Conservation (phyloP, 2,329 filamentous ascomycete genomes). For the Ophiosphaerella narmari region DNA sequence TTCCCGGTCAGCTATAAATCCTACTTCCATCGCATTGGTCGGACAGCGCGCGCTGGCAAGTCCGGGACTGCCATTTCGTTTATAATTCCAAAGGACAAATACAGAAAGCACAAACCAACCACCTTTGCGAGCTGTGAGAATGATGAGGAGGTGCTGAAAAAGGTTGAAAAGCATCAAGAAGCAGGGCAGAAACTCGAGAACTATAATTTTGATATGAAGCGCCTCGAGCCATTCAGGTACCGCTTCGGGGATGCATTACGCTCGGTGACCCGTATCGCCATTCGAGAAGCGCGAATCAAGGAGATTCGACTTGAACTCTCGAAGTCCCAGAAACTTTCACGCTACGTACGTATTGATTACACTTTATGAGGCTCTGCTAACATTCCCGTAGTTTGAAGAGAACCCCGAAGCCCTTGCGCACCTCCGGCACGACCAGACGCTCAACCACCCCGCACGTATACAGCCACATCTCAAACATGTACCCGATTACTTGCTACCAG, state of each 20-base stretch:
- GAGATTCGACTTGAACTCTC: slow-evolving; percentile 89
- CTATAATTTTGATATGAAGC: slow-evolving; percentile 93
- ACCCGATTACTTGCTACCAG: slow-evolving; percentile 87
- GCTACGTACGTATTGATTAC: slow-evolving; percentile 22
- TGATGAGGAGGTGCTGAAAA: slow-evolving; percentile 82
- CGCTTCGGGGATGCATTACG: slow-evolving; percentile 84
- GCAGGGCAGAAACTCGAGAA: slow-evolving; percentile 81
- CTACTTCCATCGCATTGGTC: slow-evolving; percentile 95
- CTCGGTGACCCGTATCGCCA: slow-evolving; percentile 84
- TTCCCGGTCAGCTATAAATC: slow-evolving; percentile 85
- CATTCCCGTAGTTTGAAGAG: slow-evolving; percentile 79
- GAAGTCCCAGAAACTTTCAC: slow-evolving; percentile 81
- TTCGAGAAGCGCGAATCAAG: slow-evolving; percentile 85
- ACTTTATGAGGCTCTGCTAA: slow-evolving; percentile 9
- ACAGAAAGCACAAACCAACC: slow-evolving; percentile 88
- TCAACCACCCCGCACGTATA: slow-evolving; percentile 74
- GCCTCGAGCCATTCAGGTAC: slow-evolving; percentile 92
- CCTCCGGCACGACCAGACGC: slow-evolving; percentile 85
- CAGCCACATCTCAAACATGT: slow-evolving; percentile 85
- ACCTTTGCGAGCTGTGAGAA: slow-evolving; percentile 74
- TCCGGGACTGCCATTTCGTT: slow-evolving; percentile 96
- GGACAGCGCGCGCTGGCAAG: slow-evolving; percentile 88
- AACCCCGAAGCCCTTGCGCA: slow-evolving; percentile 89
- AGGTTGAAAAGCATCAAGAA: slow-evolving; percentile 82
- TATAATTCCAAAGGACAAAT: slow-evolving; percentile 79